phyloP scores from a whole-genome alignment of 345 rosid genomes.

The Hirschfeldia incana region DNA sequence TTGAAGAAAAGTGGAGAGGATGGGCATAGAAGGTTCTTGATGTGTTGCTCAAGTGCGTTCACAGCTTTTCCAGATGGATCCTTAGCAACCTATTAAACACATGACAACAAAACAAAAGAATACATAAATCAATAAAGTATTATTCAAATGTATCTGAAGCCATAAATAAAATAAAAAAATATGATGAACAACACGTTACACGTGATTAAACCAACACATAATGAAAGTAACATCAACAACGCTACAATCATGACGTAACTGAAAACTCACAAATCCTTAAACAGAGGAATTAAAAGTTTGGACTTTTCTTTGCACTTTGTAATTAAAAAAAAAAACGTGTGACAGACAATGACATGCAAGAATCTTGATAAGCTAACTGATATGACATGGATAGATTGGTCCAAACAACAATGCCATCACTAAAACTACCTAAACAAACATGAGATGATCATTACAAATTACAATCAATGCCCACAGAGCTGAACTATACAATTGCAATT shows the following conservation, averaged over 20 bases:
- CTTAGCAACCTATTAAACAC: not conserved
- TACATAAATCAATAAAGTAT: not conserved
- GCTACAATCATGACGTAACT: conserved; percentile 32
- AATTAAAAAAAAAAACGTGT: conserved; percentile 5
- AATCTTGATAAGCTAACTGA: conserved; percentile 23
- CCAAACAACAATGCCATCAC: not conserved
- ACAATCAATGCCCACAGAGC: not conserved
- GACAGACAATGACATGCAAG: conserved; percentile 36
- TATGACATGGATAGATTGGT: conserved; percentile 14
- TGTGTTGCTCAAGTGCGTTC: conserved; percentile 91
- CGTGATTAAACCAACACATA: conserved; percentile 29
- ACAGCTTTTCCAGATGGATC: conserved; percentile 56
- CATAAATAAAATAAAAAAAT: not conserved
- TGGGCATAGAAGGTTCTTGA: conserved; percentile 72
- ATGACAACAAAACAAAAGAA: not conserved
- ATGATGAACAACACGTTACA: conserved; percentile 31
- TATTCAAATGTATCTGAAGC: not conserved
- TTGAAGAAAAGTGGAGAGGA: conserved; percentile 88
- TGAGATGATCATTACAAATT: not conserved
- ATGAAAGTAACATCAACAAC: conserved; percentile 28
- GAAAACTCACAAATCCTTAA: conserved; percentile 14
- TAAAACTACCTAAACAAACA: not conserved
- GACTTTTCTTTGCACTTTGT: not conserved
- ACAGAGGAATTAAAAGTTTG: not conserved
- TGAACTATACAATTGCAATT: not conserved